Percentiles rank a stretch among this genome's conserved stretches.
Conservation (phyloP, 345 rosid genomes). For the Populus deltoides region DNA sequence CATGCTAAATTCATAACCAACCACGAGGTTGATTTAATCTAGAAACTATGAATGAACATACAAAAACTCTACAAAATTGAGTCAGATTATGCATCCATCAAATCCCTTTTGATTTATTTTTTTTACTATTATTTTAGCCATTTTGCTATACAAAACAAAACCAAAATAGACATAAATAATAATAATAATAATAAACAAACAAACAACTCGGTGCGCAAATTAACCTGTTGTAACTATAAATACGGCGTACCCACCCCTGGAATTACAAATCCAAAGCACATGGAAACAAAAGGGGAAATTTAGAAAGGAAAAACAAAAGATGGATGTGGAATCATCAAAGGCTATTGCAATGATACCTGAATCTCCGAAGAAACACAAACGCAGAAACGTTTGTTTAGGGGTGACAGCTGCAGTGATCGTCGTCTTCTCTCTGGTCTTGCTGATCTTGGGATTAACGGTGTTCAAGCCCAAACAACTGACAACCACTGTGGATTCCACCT, state of each 20-base stretch:
- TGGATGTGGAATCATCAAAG: neutral
- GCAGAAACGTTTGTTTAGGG: slow-evolving; percentile 44
- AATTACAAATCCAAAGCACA: neutral
- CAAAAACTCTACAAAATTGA: neutral
- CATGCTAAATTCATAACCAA: no score
- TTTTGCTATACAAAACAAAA: neutral
- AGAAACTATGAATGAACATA: neutral
- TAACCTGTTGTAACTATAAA: neutral
- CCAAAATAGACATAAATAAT: no score
- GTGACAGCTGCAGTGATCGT: slow-evolving; percentile 21
- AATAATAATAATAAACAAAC: no score
- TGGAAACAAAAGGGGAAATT: neutral
- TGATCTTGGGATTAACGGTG: slow-evolving; percentile 61
- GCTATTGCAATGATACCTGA: neutral
- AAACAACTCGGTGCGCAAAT: no score
- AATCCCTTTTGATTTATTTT: neutral
- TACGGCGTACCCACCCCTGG: neutral
- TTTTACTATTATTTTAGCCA: neutral
- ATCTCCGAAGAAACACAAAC: slow-evolving; percentile 18
- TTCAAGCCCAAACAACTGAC: slow-evolving; percentile 66
- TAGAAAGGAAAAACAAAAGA: neutral
- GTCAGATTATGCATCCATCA: neutral
- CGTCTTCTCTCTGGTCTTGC: slow-evolving; percentile 30
- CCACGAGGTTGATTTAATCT: no score
- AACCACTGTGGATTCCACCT: slow-evolving; percentile 43